A percentile compares a stretch with the other conserved stretches of the same genome.
Evolutionary conservation across 495 filamentous ascomycete species (phyloP).

Genomic region (Jackrogersella minutella): DNA sequence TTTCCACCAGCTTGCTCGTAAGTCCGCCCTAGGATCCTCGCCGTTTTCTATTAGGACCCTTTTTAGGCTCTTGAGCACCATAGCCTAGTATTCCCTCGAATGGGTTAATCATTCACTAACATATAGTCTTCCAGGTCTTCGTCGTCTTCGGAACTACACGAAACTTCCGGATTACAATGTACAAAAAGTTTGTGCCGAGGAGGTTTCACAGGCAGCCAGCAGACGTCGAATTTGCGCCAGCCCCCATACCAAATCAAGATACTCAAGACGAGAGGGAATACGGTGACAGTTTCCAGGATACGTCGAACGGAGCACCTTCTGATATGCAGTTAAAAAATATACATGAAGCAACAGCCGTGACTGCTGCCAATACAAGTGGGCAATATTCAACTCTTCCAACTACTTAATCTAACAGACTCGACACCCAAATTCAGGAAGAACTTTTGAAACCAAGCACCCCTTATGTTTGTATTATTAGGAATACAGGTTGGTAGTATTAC

Average conservation of each 20-base stretch:
- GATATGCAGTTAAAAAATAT: constrained; percentile 1
- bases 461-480: background rate
- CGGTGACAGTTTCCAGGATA: background rate
- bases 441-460: background rate
- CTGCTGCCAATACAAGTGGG: background rate
- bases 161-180: constrained; percentile 43
- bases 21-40: background rate
- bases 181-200: constrained; percentile 28
- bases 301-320: background rate
- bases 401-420: background rate
- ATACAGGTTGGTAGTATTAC: background rate
- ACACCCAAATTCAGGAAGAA: background rate
- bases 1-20: constrained; percentile 49
- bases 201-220: constrained; percentile 19
- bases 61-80: too few relatives aligned
- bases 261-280: constrained; percentile 11
- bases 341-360: background rate
- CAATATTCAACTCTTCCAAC: background rate
- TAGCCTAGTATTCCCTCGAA: too few relatives aligned
- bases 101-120: background rate
- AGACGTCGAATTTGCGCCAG: background rate
- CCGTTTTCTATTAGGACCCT: too few relatives aligned
- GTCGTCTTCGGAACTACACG: constrained; percentile 55
- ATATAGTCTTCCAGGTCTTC: constrained; percentile 32
- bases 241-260: background rate